Conservation (phyloP, 2,329 filamentous ascomycete species). For the Monilinia fructigena region DNA sequence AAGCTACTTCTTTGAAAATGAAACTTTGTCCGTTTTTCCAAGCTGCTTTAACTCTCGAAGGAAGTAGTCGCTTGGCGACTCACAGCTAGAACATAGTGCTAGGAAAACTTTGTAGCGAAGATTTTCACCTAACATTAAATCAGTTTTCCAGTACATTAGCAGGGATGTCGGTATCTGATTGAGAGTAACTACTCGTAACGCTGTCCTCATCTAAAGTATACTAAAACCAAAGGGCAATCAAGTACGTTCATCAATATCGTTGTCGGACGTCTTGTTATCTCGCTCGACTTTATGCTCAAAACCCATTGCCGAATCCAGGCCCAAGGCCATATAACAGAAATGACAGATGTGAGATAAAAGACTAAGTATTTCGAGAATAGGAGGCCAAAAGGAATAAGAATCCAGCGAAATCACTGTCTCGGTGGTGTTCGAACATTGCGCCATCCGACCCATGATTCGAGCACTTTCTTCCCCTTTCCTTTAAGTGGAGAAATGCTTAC, state of each 20-base stretch:
- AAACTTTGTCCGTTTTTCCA: neutral
- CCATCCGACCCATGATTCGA: constrained; percentile 8
- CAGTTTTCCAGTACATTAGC: neutral
- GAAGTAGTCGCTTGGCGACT: neutral
- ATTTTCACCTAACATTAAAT: neutral
- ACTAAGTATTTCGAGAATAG: neutral
- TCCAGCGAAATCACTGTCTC: too few relatives aligned
- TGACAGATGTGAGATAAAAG: neutral
- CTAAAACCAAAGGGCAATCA: neutral
- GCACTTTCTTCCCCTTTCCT: neutral
- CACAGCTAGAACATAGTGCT: neutral
- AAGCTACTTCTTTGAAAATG: neutral
- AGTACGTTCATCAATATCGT: neutral
- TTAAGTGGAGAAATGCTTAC: constrained; percentile 11
- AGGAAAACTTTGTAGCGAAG: neutral
- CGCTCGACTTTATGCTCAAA: neutral
- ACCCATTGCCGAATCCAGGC: neutral
- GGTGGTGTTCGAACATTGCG: neutral
- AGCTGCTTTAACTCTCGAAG: neutral
- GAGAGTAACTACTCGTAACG: neutral
- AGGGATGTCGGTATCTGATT: neutral
- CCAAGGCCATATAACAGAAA: neutral
- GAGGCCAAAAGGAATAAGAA: neutral
- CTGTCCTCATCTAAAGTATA: neutral
- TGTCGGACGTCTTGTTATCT: neutral